Evolutionary conservation across 2,329 filamentous ascomycete species (phyloP).

Genomic region (Monosporascus cannonballus): DNA sequence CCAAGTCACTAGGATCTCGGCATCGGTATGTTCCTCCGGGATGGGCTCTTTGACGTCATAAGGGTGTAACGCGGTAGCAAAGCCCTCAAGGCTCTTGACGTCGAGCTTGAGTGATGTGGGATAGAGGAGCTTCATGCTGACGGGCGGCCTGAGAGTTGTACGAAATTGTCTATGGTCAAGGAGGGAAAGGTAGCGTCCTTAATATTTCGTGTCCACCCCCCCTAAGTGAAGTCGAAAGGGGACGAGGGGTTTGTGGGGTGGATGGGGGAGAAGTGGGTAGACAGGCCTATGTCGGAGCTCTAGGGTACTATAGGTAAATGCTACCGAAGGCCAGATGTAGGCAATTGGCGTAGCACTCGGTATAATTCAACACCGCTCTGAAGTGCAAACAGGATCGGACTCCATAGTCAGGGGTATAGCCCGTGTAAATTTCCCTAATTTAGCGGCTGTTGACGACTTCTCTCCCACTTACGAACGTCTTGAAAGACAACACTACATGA

Average conservation of each 20-base stretch:
- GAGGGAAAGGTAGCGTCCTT: background rate
- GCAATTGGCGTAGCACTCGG: background rate
- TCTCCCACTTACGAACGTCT: no score
- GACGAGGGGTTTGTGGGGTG: background rate
- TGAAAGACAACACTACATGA: no score
- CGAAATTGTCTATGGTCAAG: background rate
- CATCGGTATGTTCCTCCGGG: conserved; percentile 52
- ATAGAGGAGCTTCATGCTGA: conserved; percentile 59
- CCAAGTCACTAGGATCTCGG: conserved; percentile 58
- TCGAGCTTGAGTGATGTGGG: conserved; percentile 57
- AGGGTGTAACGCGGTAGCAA: conserved; percentile 48
- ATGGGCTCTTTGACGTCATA: conserved; percentile 54
- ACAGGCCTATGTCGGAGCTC: background rate
- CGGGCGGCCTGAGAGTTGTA: background rate
- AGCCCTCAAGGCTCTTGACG: conserved; percentile 48
- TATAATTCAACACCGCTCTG: background rate
- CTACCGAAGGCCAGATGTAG: background rate
- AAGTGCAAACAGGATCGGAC: no score
- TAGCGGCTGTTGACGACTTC: no score
- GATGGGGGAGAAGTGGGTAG: background rate
- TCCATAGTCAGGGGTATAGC: no score
- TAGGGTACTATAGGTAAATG: background rate
- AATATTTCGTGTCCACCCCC: no score
- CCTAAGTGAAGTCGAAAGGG: background rate
- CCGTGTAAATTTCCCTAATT: no score